Percentiles rank a stretch among this genome's conserved stretches.
Evolutionary conservation across 2,329 filamentous ascomycete genomes (phyloP).

Genomic region (Colletotrichum lupini): DNA sequence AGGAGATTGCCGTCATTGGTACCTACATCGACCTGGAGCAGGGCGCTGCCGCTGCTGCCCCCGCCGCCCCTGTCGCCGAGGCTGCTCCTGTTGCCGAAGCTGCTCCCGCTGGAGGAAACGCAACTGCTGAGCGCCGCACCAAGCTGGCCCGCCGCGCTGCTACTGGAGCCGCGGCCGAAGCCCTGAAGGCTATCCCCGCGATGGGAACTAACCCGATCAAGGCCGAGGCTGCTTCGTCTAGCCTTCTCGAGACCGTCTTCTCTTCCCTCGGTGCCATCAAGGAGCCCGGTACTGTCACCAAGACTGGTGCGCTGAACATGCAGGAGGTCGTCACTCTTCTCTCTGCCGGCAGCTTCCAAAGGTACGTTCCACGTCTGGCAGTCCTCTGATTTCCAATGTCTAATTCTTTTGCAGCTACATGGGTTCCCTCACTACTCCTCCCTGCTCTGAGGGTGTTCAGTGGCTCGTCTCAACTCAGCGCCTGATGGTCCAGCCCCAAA

Average conservation of each 20-base stretch:
- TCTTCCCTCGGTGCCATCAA: constrained; percentile 52
- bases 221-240: constrained; percentile 46
- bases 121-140: constrained; percentile 26
- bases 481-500: constrained; percentile 49
- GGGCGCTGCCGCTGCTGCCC: constrained; percentile 35
- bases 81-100: neutral
- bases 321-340: constrained; percentile 53
- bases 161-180: constrained; percentile 13
- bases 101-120: constrained; percentile 14
- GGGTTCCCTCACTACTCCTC: constrained; percentile 61
- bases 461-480: constrained; percentile 60
- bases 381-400: neutral
- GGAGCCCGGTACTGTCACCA: constrained; percentile 53
- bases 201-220: constrained; percentile 54
- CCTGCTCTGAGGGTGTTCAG: constrained; percentile 58
- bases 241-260: constrained; percentile 60
- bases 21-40: constrained; percentile 54
- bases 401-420: constrained; percentile 46
- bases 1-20: constrained; percentile 56
- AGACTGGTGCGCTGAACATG: constrained; percentile 55
- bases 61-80: constrained; percentile 28
- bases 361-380: constrained; percentile 38
- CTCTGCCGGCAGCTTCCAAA: constrained; percentile 51
- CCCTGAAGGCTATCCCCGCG: constrained; percentile 46
- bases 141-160: constrained; percentile 25